Base-by-base conservation (phyloP, 495 filamentous ascomycete species). In the Aspergillus homomorphus region DNA sequence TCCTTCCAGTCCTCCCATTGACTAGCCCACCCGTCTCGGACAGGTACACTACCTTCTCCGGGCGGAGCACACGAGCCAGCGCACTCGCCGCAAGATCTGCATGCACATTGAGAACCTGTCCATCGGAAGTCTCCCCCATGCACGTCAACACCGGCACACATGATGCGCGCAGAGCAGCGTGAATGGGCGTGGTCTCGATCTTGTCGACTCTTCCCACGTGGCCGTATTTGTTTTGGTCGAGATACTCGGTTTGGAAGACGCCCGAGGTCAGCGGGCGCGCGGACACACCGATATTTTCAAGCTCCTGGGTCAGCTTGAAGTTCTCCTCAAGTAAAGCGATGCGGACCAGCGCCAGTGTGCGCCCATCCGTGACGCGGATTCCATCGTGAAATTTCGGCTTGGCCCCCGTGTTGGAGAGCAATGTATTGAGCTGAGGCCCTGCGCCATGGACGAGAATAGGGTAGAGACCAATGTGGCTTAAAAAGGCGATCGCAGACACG, bases 91-190 rank as follows among this genome's bases (percentile, higher is more conserved):
- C 93, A 52, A 97, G 90, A 71, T 98, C 94, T 49, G 94, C 94
- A 69, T 98, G 98, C 71, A 98, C 94, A 65, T 98, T 98, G 49
- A 98, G 80, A n/a, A 98, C 88, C 76, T 97, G 94, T 12, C 95
- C 95, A 58, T 96, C 91, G 51, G 84, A 80, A 43, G 89, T 92
- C 78, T 98, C 95, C 10, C 92, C 95, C 89, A 97, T 97, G 43
- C 92, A 97, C 15, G 94, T 96, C 65, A 98, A 77, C 60, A 98
- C 92, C 23, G 94, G 94, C n/a, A 98, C 81, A 67, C 91, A 96
- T 59, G 92, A 89, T 26, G 92, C 91, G 69, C 87, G 84, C 62
- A 98, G 96, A 28, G 93, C 89, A 42, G 89, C 87, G 77, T 96
- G 87, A 69, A 98, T 96, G 16, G 92, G 87, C 57, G 82, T 82